phyloP scores from a whole-genome alignment of 2,329 filamentous ascomycete genomes.

The Bertia moriformis region DNA sequence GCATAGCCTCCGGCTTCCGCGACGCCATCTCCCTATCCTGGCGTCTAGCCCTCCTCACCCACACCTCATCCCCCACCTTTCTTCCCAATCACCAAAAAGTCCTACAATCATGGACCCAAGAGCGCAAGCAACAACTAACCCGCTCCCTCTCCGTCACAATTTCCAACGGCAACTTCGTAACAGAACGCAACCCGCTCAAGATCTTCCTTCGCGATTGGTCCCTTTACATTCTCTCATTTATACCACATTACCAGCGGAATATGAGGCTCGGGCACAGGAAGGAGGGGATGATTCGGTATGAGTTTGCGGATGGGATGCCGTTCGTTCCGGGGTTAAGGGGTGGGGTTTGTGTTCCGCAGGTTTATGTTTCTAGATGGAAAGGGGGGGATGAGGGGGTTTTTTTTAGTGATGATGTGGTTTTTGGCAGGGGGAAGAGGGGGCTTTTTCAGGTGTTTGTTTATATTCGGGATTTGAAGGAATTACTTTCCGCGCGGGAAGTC shows the following conservation, averaged over 20 bases:
- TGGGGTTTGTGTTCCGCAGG: neutral
- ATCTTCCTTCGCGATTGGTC: neutral
- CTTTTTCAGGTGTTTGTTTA: neutral
- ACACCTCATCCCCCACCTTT: constrained; percentile 3
- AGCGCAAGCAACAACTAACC: constrained; percentile 4
- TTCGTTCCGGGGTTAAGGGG: neutral
- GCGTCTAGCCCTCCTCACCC: constrained; percentile 10
- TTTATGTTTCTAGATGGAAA: constrained; percentile 3
- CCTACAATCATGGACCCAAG: neutral
- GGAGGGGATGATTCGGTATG: neutral
- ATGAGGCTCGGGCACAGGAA: neutral
- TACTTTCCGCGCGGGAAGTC: neutral
- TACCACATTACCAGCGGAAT: neutral
- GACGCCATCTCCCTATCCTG: constrained; percentile 18
- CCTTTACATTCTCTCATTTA: neutral
- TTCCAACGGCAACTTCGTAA: constrained; percentile 3
- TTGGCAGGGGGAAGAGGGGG: constrained; percentile 6
- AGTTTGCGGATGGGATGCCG: neutral
- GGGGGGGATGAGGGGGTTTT: neutral
- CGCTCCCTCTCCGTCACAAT: constrained; percentile 2
- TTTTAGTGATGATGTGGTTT: neutral
- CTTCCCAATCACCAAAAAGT: constrained; percentile 1
- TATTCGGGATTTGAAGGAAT: neutral
- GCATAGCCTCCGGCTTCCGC: constrained; percentile 17
- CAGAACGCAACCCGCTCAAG: neutral